These are phyloP conservation scores for Pleurotus djamor DNA, from an alignment of 768 basidiomycete genomes.

Conservation along the genomic window DNA sequence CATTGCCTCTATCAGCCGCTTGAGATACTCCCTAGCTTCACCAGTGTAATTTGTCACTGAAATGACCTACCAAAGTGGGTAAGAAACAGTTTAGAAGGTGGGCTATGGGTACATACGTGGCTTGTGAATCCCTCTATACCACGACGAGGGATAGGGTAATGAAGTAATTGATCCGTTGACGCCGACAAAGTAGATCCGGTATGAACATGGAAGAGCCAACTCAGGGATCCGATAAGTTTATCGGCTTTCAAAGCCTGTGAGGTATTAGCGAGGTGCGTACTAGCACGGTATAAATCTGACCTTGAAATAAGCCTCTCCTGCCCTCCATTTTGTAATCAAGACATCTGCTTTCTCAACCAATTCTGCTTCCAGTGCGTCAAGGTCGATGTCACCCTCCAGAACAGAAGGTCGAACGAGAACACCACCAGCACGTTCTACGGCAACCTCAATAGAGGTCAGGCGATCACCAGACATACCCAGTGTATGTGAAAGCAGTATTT, in stretches of 20 bases:
- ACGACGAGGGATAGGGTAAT: constrained; percentile 75
- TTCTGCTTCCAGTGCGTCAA: constrained; percentile 34
- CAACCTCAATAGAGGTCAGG: constrained; percentile 52
- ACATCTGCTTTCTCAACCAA: constrained; percentile 60
- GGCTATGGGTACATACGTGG: constrained; percentile 45
- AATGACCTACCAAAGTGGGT: constrained; percentile 49
- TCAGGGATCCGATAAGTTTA: constrained; percentile 74
- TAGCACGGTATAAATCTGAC: constrained; percentile 28
- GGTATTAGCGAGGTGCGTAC: background rate
- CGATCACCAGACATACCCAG: constrained; percentile 51
- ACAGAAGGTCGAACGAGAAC: constrained; percentile 27
- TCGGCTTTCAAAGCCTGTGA: constrained; percentile 53
- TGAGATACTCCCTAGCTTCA: constrained; percentile 83
- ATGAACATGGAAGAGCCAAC: constrained; percentile 83
- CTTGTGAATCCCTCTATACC: constrained; percentile 56
- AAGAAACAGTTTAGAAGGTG: background rate
- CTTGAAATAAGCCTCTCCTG: constrained; percentile 67
- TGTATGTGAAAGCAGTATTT: constrained; percentile 59
- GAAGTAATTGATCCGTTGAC: constrained; percentile 75
- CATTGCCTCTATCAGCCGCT: constrained; percentile 73
- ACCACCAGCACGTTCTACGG: constrained; percentile 64
- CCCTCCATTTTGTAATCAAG: constrained; percentile 66
- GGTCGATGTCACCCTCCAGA: constrained; percentile 21
- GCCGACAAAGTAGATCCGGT: constrained; percentile 55
- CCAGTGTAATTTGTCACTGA: constrained; percentile 91